Evolutionary conservation across 2,329 filamentous ascomycete species (phyloP), one percentile per base, ranked within the genome.

Genomic region (Cordyceps pruinosa): DNA sequence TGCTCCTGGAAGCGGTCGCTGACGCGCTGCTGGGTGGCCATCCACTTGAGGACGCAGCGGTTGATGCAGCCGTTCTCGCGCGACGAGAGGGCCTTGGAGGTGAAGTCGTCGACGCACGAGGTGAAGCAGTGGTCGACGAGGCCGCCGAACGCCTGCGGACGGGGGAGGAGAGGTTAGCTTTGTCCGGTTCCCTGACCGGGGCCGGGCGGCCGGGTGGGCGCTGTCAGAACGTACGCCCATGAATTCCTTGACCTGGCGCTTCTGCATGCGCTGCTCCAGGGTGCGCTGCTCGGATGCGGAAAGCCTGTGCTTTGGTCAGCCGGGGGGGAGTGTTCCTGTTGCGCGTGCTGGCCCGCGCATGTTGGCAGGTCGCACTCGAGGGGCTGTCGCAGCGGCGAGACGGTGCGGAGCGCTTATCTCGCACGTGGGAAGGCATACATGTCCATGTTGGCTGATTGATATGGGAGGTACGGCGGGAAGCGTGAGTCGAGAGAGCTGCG

Each of bases 231-330:
- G 66, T 82, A 97, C 94, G 68, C 85, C 89, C 87, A 97, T 96
- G 72, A 99, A 97, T 72, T 97, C 93, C 79, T 96, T 96, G 82
- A 99, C 90, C 77, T 99, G 94, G 77, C 94, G 95, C 77, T 89
- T 89, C 80, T 97, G 91, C 84, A 99, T 92, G 75, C 94, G 90
- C 77, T 84, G 77, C 76, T 96, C 88, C 71, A 99, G 88, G 81
- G 94, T 90, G 77, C 90, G 89, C 80, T 95, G 89, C 81, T 97
- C 93, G 67, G 84, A 74, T 67, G 81, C 72, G 65, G 83, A 89
- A 71, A 96, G 87, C 72, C 79, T 81, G 60, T 41, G 8, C 5
- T 26, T 5, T 19, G 21, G 39, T 53, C 50, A 53, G 50, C 50
- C 28, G 19, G 25, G 13, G 10, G 28, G 28, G 28, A 37, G 34